Evolutionary conservation across 768 basidiomycete species (phyloP), one percentile per base, ranked within the genome.

Genomic region (Suillus subluteus): DNA sequence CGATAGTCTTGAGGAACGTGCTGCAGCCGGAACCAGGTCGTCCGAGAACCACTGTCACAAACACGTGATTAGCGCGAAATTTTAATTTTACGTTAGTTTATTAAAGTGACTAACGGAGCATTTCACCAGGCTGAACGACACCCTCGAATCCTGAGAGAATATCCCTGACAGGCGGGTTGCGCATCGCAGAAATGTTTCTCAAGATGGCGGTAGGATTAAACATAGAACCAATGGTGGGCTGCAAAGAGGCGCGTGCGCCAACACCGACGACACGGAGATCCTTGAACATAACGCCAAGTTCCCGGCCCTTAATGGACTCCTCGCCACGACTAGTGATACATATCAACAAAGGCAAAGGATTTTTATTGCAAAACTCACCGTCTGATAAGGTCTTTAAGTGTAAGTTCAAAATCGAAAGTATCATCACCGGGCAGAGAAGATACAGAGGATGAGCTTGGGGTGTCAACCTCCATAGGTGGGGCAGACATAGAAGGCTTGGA

Each of bases 21-120:
- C 90, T 87, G 74, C 95, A 96, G 41, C 95, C 95, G 6, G 92
- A 85, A 1, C 91, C 91, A 5, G 94, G 94, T 64, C 92, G 89
- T 23, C 94, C 94, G 15, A 92, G 82, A 26, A 92, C 92, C 7
- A 95, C 59, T 61, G 30, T 13, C 18, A 12, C 35, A 40, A 40
- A 43, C 40, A 61, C 59, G 41, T 61, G 59, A 61, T 61, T 13
- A 61, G 16, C 40, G 6, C 35, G 3, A 21, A 56, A 35, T 2
- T 56, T 35, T 13, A 43, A 61, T 11, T 21, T 43, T 41, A 32
- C 41, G 41, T 61, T 43, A 61, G 6, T 43, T 32, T 2, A 43
- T 43, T 1, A 13, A 43, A 43, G 3, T 21, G 59, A 86, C 91
- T 69, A 71, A 88, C 93, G 81, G 4, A 88, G 82, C 88, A 90